Evolutionary conservation across 441 rosid genomes (phyloP), one percentile per base, ranked within the genome.

Genomic region (Manihot esculenta): DNA sequence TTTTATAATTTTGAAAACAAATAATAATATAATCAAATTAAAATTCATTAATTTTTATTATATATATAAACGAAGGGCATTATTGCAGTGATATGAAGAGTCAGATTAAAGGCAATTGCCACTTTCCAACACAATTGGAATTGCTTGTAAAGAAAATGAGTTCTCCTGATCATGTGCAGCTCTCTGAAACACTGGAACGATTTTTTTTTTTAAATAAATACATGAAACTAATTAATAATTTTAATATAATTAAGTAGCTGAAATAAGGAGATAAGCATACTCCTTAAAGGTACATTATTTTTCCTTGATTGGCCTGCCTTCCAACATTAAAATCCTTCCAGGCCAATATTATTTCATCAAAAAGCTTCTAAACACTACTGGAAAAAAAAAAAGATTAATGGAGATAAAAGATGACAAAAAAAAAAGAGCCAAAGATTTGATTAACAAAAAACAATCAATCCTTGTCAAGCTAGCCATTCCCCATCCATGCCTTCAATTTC

Each of bases 401-500:
- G 77, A 69, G 69, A 62, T 24, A 14, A 51, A 26, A 57, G 60
- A 18, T 38, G 56, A 63, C 55, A 55, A 65, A 62, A 60, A 20
- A 57, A 42, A 26, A 41, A 47, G 69, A 68, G 77, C 79, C 88
- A 82, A 84, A 84, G 93, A 82, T 86, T 86, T 88, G 92, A 88
- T 86, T 79, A 74, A 80, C 65, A 79, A 81, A 88, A 88, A 86
- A 82, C 70, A 83, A 85, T 80, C 87, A 86, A 89, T 88, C 97
- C 85, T 85, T 81, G 84, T 88, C 86, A 91, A 80, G 91, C 76
- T 64, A 92, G 81, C 99, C 99, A 92, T 66, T 94, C 97, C 67
- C 89, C 89, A 77, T 88, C 95, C 82, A 85, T 82, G 65, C 89
- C 95, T 77, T 92, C 99, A 75, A 94, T 84, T 72, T 94, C 97